Evolutionary conservation across 371 early-diverging fungal species (phyloP).

Genomic region (Dinochytrium kinnereticum): DNA sequence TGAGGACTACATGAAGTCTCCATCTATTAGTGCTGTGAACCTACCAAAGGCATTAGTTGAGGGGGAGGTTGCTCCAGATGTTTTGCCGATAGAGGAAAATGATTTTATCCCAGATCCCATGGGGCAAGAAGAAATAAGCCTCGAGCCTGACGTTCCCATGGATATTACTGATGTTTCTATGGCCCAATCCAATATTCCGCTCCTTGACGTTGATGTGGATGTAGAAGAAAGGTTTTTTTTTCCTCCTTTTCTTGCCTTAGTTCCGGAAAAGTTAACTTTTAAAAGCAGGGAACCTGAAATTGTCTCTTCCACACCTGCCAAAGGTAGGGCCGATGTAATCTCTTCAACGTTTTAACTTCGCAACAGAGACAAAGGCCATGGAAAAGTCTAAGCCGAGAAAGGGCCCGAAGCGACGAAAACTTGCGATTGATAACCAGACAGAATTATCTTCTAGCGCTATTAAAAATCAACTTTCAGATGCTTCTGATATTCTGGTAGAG

Average conservation of each 20-base stretch:
- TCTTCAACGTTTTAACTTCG: no score
- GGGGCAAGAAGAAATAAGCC: background rate
- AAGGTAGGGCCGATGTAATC: no score
- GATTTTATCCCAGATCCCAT: no score
- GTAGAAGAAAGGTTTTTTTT: no score
- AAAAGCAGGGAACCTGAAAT: no score
- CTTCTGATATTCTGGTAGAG: conserved; percentile 43
- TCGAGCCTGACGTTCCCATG: background rate
- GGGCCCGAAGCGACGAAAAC: conserved; percentile 47
- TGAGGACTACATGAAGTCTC: background rate
- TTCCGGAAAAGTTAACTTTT: no score
- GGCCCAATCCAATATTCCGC: background rate
- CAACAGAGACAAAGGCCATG: no score
- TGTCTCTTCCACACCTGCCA: no score
- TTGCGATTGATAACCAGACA: conserved; percentile 70
- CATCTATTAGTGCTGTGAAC: background rate
- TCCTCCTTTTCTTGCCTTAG: no score
- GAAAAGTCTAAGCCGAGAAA: background rate
- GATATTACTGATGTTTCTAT: background rate
- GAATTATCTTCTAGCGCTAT: conserved; percentile 69
- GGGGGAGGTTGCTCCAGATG: background rate
- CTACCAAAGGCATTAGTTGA: background rate
- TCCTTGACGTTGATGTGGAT: background rate
- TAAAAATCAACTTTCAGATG: conserved; percentile 55
- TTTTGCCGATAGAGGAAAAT: no score